These are phyloP conservation scores for Dendrobium catenatum DNA, from an alignment of 106 monocot genomes.

Conservation along the genomic window DNA sequence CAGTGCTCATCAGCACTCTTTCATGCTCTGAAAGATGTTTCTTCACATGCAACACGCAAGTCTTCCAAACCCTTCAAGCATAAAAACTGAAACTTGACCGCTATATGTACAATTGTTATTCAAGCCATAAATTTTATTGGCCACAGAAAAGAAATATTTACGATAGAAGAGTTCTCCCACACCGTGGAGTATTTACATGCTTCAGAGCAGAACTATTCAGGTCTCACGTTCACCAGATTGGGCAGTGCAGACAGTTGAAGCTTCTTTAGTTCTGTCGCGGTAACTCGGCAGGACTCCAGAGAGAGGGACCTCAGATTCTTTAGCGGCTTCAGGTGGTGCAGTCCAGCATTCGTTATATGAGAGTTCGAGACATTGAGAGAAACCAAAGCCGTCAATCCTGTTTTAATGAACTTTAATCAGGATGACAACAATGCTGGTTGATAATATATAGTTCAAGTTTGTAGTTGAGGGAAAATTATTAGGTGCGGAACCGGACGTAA, in stretches of 20 bases:
- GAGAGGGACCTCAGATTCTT: slow-evolving; percentile 80
- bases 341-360: slow-evolving; percentile 62
- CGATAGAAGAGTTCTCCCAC: not conserved
- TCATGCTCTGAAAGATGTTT: too few species aligned
- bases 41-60: too few species aligned
- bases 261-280: slow-evolving; percentile 89
- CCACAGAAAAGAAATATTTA: not conserved
- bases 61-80: too few species aligned
- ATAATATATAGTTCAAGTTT: not conserved
- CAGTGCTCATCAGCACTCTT: too few species aligned
- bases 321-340: slow-evolving; percentile 76
- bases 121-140: not conserved
- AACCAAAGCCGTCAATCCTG: slow-evolving; percentile 13
- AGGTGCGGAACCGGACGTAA: too few species aligned
- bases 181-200: not conserved
- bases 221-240: slow-evolving; percentile 67
- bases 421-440: not conserved
- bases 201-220: slow-evolving; percentile 26
- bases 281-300: slow-evolving; percentile 88
- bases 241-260: slow-evolving; percentile 85
- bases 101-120: slow-evolving; percentile 1
- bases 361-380: slow-evolving; percentile 29
- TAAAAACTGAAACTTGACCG: not conserved
- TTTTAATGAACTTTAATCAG: not conserved
- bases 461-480: too few species aligned